Evolutionary conservation across 768 basidiomycete species (phyloP).

Genomic region (Psilocybe azurescens): DNA sequence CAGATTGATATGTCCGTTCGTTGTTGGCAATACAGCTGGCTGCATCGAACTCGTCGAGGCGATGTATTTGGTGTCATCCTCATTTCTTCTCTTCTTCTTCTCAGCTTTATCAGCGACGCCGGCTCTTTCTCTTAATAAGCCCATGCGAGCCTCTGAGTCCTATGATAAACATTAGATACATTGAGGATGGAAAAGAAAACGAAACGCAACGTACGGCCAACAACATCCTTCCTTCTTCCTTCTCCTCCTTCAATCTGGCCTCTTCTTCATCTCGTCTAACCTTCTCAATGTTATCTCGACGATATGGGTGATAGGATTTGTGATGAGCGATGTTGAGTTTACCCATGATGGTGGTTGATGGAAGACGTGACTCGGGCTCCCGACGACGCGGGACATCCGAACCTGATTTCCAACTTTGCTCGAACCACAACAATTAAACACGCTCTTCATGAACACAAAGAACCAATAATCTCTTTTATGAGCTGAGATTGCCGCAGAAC

Average conservation of each 20-base stretch:
- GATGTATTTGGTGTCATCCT: slow-evolving; percentile 38
- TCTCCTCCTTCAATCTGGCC: slow-evolving; percentile 65
- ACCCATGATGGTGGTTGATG: slow-evolving; percentile 55
- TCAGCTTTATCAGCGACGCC: slow-evolving; percentile 38
- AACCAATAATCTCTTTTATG: not conserved
- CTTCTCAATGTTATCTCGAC: slow-evolving; percentile 83
- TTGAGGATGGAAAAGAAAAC: no score
- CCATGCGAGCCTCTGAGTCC: slow-evolving; percentile 85
- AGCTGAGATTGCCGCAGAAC: not conserved
- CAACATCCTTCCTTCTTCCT: slow-evolving; percentile 68
- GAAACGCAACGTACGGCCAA: slow-evolving; percentile 61
- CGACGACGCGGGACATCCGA: not conserved
- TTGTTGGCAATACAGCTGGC: slow-evolving; percentile 45
- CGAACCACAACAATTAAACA: slow-evolving; percentile 9
- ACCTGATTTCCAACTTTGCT: not conserved
- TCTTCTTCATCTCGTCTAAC: slow-evolving; percentile 85
- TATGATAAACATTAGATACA: slow-evolving; percentile 28
- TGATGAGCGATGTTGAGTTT: slow-evolving; percentile 91
- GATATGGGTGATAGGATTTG: slow-evolving; percentile 89
- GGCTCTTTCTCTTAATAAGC: slow-evolving; percentile 64
- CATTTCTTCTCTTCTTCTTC: slow-evolving; percentile 42
- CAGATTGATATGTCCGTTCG: slow-evolving; percentile 79
- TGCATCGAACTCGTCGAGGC: slow-evolving; percentile 36
- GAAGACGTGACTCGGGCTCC: not conserved
- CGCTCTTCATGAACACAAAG: not conserved